phyloP scores from a whole-genome alignment of 352 stramenopile genomes.

The Plasmopara muralis region DNA sequence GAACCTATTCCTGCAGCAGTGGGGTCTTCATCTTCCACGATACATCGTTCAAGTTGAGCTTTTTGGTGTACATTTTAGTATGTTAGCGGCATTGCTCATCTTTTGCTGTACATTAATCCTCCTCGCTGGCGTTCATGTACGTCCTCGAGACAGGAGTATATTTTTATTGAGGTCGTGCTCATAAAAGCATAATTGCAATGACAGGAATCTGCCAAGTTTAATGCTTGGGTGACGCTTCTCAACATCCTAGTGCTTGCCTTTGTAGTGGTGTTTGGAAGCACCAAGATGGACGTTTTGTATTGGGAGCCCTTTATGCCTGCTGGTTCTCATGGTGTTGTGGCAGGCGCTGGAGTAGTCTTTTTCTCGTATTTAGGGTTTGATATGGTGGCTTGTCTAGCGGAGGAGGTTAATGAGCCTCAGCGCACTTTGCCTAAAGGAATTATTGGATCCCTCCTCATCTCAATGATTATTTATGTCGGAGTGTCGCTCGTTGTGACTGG shows the following conservation, averaged over 20 bases:
- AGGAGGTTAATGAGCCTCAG: slow-evolving; percentile 88
- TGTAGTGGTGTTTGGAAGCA: slow-evolving; percentile 80
- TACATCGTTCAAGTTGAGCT: slow-evolving; percentile 56
- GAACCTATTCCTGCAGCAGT: slow-evolving; percentile 71
- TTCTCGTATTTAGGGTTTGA: slow-evolving; percentile 92
- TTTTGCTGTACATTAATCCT: slow-evolving; percentile 80
- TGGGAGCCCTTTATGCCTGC: slow-evolving; percentile 80
- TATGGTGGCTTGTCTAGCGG: slow-evolving; percentile 88
- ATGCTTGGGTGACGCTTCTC: slow-evolving; percentile 81
- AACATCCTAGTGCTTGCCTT: slow-evolving; percentile 89
- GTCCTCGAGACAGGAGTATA: slow-evolving; percentile 10
- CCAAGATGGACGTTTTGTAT: slow-evolving; percentile 66
- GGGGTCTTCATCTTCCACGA: slow-evolving; percentile 52
- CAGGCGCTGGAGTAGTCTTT: slow-evolving; percentile 84
- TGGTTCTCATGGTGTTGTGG: slow-evolving; percentile 86
- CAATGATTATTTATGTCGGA: slow-evolving; percentile 86
- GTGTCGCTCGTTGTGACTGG: slow-evolving; percentile 88
- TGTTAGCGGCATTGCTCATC: slow-evolving; percentile 77
- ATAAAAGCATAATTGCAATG: not conserved
- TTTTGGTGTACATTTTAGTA: slow-evolving; percentile 59
- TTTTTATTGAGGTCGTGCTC: not conserved
- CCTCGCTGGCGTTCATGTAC: slow-evolving; percentile 71
- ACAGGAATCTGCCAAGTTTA: slow-evolving; percentile 90
- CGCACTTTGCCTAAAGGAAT: slow-evolving; percentile 88
- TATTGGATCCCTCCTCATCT: slow-evolving; percentile 87